These are phyloP conservation scores for Trichoderma semiorbis DNA, from an alignment of 2,329 filamentous ascomycete genomes.

Conservation along the genomic window DNA sequence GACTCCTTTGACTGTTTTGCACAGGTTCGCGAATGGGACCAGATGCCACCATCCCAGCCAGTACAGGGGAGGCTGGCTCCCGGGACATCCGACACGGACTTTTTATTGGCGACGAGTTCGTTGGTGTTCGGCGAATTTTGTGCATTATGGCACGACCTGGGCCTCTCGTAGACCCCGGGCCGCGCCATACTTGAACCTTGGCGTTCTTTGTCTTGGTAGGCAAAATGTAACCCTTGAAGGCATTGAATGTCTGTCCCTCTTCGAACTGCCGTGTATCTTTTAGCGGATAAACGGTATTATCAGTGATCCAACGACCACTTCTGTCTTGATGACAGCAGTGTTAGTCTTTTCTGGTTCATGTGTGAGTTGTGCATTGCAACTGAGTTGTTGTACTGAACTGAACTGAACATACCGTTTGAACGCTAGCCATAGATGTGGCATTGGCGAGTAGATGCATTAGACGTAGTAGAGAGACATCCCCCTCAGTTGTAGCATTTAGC, in stretches of 20 bases:
- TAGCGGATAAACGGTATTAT: conserved; percentile 18
- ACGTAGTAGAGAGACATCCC: too few relatives aligned
- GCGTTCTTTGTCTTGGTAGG: neutral
- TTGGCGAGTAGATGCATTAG: too few relatives aligned
- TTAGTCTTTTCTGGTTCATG: neutral
- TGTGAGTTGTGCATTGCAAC: neutral
- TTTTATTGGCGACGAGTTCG: neutral
- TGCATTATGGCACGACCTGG: neutral
- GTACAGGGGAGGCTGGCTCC: neutral
- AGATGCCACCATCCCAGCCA: neutral
- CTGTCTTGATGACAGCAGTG: neutral
- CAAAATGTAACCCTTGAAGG: neutral
- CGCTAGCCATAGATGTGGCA: too few relatives aligned
- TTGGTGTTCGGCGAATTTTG: neutral
- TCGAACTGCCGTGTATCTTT: conserved; percentile 15
- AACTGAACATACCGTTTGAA: too few relatives aligned
- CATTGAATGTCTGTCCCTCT: neutral
- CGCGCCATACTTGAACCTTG: neutral
- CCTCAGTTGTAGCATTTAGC: neutral
- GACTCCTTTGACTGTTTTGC: neutral
- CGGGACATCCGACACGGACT: neutral
- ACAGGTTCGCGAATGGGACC: neutral
- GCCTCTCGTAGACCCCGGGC: neutral
- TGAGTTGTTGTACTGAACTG: too few relatives aligned
- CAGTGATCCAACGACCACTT: conserved; percentile 2